A percentile compares a stretch with the other conserved stretches of the same genome.
Evolutionary conservation across 2,329 filamentous ascomycete species (phyloP).

Genomic region (Mollisiaceae sp.): DNA sequence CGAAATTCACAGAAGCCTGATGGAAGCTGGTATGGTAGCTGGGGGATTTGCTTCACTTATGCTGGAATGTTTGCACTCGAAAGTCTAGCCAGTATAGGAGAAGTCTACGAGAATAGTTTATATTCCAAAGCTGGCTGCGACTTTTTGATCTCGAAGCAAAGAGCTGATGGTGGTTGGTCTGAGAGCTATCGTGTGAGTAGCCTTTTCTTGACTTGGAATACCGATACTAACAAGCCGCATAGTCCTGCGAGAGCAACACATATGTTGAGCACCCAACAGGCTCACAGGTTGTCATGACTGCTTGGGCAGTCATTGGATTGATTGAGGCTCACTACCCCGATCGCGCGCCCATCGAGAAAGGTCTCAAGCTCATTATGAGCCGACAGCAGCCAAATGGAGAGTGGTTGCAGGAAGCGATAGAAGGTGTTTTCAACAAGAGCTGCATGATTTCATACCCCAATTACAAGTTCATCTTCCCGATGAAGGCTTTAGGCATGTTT

Average conservation of each 20-base stretch:
- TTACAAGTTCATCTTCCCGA: slow-evolving; percentile 96
- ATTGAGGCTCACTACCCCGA: slow-evolving; percentile 85
- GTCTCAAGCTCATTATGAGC: slow-evolving; percentile 80
- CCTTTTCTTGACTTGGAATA: not conserved
- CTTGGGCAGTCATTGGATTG: slow-evolving; percentile 84
- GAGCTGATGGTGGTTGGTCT: slow-evolving; percentile 92
- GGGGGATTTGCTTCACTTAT: slow-evolving; percentile 98
- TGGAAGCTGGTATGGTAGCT: slow-evolving; percentile 97
- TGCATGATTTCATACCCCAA: slow-evolving; percentile 99
- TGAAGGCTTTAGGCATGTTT: slow-evolving; percentile 90
- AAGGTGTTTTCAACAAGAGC: slow-evolving; percentile 98
- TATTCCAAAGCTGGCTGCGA: slow-evolving; percentile 77
- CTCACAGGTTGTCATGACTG: slow-evolving; percentile 92
- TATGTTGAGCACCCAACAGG: slow-evolving; percentile 77
- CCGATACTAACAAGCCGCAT: slow-evolving; percentile 22
- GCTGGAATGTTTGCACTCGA: slow-evolving; percentile 96
- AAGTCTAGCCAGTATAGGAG: slow-evolving; percentile 79
- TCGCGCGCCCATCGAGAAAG: slow-evolving; percentile 71
- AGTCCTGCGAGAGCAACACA: slow-evolving; percentile 77
- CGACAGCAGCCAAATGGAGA: slow-evolving; percentile 89
- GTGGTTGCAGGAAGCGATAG: slow-evolving; percentile 94
- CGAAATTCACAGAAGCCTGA: slow-evolving; percentile 77
- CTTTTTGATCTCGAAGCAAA: slow-evolving; percentile 85
- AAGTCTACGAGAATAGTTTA: slow-evolving; percentile 77
- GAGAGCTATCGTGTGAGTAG: slow-evolving; percentile 78